Conservation (phyloP, 495 filamentous ascomycete genomes). For the Neurospora hispaniola region DNA sequence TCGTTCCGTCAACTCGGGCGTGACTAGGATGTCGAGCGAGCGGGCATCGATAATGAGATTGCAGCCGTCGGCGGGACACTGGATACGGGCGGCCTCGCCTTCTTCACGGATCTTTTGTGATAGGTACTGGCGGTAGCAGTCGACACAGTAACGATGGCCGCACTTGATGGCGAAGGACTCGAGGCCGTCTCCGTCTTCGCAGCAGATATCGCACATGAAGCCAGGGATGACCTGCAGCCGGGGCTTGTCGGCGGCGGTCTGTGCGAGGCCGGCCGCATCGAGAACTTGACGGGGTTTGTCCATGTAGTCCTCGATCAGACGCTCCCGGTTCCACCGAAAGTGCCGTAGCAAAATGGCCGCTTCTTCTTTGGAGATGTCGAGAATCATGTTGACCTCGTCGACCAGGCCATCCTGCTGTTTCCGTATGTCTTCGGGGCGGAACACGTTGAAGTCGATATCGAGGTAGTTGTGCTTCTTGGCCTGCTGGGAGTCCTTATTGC, state of each 20-base stretch:
- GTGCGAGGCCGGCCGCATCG: slow-evolving; percentile 76
- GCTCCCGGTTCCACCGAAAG: slow-evolving; percentile 91
- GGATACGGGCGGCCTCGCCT: slow-evolving; percentile 87
- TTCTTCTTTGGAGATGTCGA: slow-evolving; percentile 77
- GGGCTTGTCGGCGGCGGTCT: slow-evolving; percentile 48
- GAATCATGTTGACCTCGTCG: slow-evolving; percentile 76
- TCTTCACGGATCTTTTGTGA: slow-evolving; percentile 86
- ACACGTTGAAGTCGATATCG: slow-evolving; percentile 76
- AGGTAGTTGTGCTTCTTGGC: slow-evolving; percentile 58
- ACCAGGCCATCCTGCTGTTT: slow-evolving; percentile 73
- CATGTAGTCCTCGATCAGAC: slow-evolving; percentile 91
- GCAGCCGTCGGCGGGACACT: slow-evolving; percentile 82
- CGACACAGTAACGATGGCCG: slow-evolving; percentile 86
- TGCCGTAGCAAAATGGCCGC: slow-evolving; percentile 80
- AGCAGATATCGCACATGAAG: slow-evolving; percentile 93
- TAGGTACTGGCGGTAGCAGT: slow-evolving; percentile 88
- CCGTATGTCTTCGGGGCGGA: slow-evolving; percentile 68
- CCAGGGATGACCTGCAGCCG: slow-evolving; percentile 58
- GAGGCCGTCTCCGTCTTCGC: slow-evolving; percentile 72
- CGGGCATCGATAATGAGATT: slow-evolving; percentile 84
- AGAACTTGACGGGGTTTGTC: slow-evolving; percentile 64
- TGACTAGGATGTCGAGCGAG: slow-evolving; percentile 74
- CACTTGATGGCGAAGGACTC: slow-evolving; percentile 92
- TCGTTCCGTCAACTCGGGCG: slow-evolving; percentile 58
- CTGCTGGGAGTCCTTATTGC: slow-evolving; percentile 63